These are phyloP conservation scores for Talaromyces pinophilus DNA, from an alignment of 2,329 filamentous ascomycete genomes.

Conservation along the genomic window DNA sequence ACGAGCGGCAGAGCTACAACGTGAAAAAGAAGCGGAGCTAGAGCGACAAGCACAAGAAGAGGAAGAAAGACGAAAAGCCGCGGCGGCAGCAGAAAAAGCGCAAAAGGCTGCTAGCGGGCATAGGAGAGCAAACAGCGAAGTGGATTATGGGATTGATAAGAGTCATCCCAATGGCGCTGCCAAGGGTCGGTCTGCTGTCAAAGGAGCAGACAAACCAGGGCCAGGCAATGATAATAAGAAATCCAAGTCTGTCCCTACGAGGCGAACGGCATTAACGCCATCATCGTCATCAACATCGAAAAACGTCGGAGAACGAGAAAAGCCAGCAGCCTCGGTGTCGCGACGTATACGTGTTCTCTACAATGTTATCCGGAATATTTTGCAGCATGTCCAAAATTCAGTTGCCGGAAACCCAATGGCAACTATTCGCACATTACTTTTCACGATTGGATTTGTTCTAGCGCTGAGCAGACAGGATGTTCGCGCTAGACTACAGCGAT, in stretches of 20 bases:
- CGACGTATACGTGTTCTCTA: conserved; percentile 48
- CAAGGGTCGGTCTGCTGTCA: conserved; percentile 32
- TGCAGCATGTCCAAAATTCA: conserved; percentile 54
- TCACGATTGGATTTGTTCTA: conserved; percentile 74
- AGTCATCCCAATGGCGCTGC: conserved; percentile 43
- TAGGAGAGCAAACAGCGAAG: conserved; percentile 62
- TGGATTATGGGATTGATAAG: conserved; percentile 69
- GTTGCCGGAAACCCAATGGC: conserved; percentile 58
- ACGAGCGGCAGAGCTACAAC: conserved; percentile 62
- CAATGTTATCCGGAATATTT: conserved; percentile 50
- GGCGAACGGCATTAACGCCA: conserved; percentile 36
- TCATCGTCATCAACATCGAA: conserved; percentile 37
- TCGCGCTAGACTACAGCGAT: conserved; percentile 69
- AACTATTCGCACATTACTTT: conserved; percentile 67
- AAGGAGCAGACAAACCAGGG: conserved; percentile 31
- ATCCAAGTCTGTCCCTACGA: conserved; percentile 8
- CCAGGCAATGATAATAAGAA: conserved; percentile 31
- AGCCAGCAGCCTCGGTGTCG: conserved; percentile 33
- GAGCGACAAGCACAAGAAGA: conserved; percentile 49
- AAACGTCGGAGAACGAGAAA: conserved; percentile 43
- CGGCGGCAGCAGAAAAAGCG: conserved; percentile 44
- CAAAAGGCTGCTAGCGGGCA: conserved; percentile 33
- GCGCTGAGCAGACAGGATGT: conserved; percentile 74
- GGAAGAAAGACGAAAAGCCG: conserved; percentile 44
- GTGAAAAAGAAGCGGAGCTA: conserved; percentile 60